Base-by-base conservation (phyloP, 2,329 filamentous ascomycete genomes). In the Paecilomyces fulvus region DNA sequence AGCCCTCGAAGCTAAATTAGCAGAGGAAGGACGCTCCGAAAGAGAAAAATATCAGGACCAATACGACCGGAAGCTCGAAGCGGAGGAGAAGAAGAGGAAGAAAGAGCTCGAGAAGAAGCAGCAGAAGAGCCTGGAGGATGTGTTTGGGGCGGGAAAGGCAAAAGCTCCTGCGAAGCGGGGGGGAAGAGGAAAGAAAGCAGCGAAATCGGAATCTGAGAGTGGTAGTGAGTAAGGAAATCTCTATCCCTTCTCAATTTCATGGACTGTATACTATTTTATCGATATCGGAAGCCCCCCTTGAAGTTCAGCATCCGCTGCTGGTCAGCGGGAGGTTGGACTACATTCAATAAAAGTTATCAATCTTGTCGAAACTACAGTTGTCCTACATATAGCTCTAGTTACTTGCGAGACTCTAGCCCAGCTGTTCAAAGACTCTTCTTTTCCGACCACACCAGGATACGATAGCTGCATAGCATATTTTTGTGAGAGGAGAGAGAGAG, bases 1-100 rank as follows among this genome's bases (percentile, higher is more conserved):
- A 62, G 71, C 77, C 11, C 73, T 89, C 54, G 90, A 90, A 61
- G 70, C 73, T 56, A 79, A 83, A 52, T 70, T 97, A 62, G 80
- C 87, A 57, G 83, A 81, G 37, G 77, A 83, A 66, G 94, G 94
- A 0, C 79, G 77, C 17, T 77, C 75, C 9, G 90, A 96, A 74
- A 79, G 94, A 54, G 80, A 82, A 60, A 89, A 88, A 69, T 81
- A 92, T 53, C 84, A 88, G 71, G 87, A 85, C 33, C 89, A 94
- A 74, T 88, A 89, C 10, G 87, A 94, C 61, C 85, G 85, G 67
- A 92, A 90, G 74, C 71, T 79, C 25, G 83, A 79, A 60, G 86
- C 86, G 66, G 81, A 80, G 52, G 71, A 68, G 59, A 77, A 75
- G 63, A 78, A 79, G 61, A 72, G 72, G 58, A 71, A 70, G 49